Conservation (phyloP, 352 stramenopile species). For the Pythium brachiatum region DNA sequence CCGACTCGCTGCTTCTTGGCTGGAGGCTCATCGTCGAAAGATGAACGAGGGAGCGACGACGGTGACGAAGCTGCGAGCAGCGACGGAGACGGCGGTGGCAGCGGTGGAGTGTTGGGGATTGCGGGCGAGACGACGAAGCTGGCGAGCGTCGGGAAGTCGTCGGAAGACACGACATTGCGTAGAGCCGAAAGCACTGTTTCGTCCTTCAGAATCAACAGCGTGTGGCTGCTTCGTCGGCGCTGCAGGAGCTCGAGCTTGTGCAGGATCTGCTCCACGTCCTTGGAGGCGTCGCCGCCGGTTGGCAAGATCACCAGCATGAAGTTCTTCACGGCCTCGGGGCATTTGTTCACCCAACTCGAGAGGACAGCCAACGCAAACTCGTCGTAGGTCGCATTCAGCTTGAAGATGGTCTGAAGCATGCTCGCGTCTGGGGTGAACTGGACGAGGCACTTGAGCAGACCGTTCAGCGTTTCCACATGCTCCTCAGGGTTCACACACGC, state of each 20-base stretch:
- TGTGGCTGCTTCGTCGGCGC: conserved; percentile 26
- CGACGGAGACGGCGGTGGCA: conserved; percentile 12
- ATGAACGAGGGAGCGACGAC: conserved; percentile 12
- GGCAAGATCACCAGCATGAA: conserved; percentile 53
- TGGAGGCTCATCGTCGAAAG: conserved; percentile 36
- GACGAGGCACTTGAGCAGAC: conserved; percentile 72
- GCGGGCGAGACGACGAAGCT: conserved; percentile 25
- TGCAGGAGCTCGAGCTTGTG: conserved; percentile 67
- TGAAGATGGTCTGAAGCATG: conserved; percentile 75
- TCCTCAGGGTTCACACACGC: conserved; percentile 72
- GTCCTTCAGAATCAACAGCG: conserved; percentile 44
- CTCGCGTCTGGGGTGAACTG: conserved; percentile 63
- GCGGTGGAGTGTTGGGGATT: conserved; percentile 10
- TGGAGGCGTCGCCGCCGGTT: conserved; percentile 32
- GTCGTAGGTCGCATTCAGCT: conserved; percentile 57
- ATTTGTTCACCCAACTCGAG: conserved; percentile 70
- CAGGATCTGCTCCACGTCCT: conserved; percentile 53
- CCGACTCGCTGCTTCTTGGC: conserved; percentile 56
- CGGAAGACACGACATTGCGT: conserved; percentile 32
- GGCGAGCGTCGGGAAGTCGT: conserved; percentile 21
- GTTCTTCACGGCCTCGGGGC: conserved; percentile 49
- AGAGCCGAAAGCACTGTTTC: conserved; percentile 37
- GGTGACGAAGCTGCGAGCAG: conserved; percentile 2
- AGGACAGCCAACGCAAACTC: conserved; percentile 69
- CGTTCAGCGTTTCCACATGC: conserved; percentile 67